These are phyloP conservation scores for Globisporangium canariense DNA, from an alignment of 352 stramenopile species.

Conservation along the genomic window DNA sequence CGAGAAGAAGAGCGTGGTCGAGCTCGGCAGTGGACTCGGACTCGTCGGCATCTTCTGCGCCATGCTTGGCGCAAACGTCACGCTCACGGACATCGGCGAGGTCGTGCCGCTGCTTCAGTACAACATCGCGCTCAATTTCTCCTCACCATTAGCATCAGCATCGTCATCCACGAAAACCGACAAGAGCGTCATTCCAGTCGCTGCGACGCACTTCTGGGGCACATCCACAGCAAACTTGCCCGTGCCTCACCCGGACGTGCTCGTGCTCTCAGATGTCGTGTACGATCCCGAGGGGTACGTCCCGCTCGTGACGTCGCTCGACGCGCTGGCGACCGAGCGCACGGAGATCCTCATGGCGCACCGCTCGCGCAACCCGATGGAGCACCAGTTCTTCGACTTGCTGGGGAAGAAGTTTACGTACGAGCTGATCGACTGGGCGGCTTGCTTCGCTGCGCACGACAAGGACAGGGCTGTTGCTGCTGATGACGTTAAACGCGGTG, in stretches of 20 bases:
- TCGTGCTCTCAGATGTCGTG: constrained; percentile 79
- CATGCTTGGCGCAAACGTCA: constrained; percentile 54
- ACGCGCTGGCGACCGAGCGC: constrained; percentile 29
- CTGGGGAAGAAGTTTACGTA: constrained; percentile 41
- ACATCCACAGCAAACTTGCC: constrained; percentile 31
- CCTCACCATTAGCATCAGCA: neutral
- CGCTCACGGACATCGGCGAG: constrained; percentile 74
- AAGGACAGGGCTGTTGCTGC: neutral
- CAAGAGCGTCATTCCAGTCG: constrained; percentile 15
- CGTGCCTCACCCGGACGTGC: constrained; percentile 41
- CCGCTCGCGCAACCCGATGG: constrained; percentile 73
- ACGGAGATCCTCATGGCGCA: constrained; percentile 76
- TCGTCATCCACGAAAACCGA: neutral
- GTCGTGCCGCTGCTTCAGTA: constrained; percentile 72
- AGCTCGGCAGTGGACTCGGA: constrained; percentile 71
- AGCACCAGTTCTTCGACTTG: constrained; percentile 78
- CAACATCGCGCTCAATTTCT: constrained; percentile 74
- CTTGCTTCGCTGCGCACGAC: constrained; percentile 9
- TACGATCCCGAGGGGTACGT: constrained; percentile 76
- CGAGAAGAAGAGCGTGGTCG: constrained; percentile 45
- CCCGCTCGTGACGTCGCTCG: constrained; percentile 59
- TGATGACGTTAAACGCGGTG: neutral
- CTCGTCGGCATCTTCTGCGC: constrained; percentile 76
- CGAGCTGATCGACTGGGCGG: constrained; percentile 47
- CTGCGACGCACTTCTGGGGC: constrained; percentile 58